Evolutionary conservation across 2,329 filamentous ascomycete species (phyloP).

Genomic region (Cercospora brassicicola): DNA sequence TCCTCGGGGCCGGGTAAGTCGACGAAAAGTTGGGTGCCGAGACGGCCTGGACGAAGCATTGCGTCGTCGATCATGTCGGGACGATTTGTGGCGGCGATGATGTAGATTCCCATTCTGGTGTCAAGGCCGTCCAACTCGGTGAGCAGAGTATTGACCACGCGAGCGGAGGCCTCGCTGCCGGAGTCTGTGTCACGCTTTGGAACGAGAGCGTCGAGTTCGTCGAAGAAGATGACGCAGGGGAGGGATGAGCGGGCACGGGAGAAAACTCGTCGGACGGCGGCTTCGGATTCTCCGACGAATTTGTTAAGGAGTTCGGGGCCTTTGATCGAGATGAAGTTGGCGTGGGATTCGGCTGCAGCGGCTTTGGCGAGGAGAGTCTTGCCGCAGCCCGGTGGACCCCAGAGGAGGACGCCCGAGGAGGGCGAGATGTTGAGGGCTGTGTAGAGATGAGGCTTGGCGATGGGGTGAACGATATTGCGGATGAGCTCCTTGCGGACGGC

Average conservation of each 20-base stretch:
- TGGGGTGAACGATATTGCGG: conserved; percentile 85
- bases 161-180: conserved; percentile 76
- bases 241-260: conserved; percentile 79
- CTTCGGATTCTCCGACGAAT: conserved; percentile 94
- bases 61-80: conserved; percentile 96
- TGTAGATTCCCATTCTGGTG: conserved; percentile 76
- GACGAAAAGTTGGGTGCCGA: conserved; percentile 86
- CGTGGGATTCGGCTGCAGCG: conserved; percentile 90
- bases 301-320: conserved; percentile 96
- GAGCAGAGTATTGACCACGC: conserved; percentile 91
- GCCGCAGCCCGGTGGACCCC: conserved; percentile 94
- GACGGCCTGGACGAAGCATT: conserved; percentile 85
- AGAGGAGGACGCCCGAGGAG: conserved; percentile 85
- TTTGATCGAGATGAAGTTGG: conserved; percentile 98
- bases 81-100: conserved; percentile 91
- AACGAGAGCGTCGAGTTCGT: conserved; percentile 91
- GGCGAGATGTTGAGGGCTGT: conserved; percentile 73
- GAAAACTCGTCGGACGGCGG: conserved; percentile 89
- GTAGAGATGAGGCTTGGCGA: conserved; percentile 77
- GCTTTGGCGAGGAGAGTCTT: conserved; percentile 96
- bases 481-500: conserved; percentile 78
- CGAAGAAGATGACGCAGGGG: conserved; percentile 96
- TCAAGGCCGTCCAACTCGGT: conserved; percentile 89
- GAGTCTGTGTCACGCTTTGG: conserved; percentile 70
- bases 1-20: conserved; percentile 78